Percentiles rank a stretch among this genome's conserved stretches.
Evolutionary conservation across 208 protist genomes (phyloP).

Genomic region (Leishmania mexicana): DNA sequence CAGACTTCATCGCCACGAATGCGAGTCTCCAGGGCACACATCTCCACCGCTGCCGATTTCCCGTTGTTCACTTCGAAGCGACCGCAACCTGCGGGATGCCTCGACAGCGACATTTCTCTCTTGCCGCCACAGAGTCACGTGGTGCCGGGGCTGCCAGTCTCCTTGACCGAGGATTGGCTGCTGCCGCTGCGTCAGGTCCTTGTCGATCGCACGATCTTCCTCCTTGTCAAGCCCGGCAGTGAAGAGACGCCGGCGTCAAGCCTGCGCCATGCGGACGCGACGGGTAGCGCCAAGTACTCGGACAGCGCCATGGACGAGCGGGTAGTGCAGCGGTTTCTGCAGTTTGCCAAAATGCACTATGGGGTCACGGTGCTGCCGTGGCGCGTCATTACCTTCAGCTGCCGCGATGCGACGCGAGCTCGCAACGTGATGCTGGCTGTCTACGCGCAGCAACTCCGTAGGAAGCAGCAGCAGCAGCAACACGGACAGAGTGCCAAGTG

Average conservation of each 20-base stretch:
- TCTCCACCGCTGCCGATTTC: too few relatives aligned
- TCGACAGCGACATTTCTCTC: not conserved
- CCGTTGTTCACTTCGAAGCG: not conserved
- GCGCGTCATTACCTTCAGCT: conserved; percentile 68
- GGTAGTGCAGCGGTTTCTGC: conserved; percentile 12
- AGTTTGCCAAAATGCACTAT: conserved; percentile 22
- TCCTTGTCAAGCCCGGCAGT: conserved; percentile 12
- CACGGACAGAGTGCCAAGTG: not conserved
- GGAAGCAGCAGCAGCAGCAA: not conserved
- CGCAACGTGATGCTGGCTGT: conserved; percentile 32
- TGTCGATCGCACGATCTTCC: conserved; percentile 23
- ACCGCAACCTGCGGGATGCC: not conserved
- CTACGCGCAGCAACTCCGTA: conserved; percentile 12
- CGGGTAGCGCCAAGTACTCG: not conserved
- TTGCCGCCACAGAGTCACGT: not conserved
- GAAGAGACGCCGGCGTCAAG: not conserved
- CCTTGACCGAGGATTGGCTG: conserved; percentile 21
- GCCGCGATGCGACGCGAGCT: conserved; percentile 28
- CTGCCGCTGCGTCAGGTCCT: conserved; percentile 28
- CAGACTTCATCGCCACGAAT: not conserved
- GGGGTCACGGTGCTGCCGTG: conserved; percentile 51
- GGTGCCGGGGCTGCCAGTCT: not conserved
- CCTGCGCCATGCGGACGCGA: not conserved
- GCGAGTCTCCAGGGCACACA: not conserved
- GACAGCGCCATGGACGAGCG: not conserved